A percentile compares a stretch with the other conserved stretches of the same genome.
phyloP scores from a whole-genome alignment of 2,329 filamentous ascomycete genomes.

The Rhynchosporium agropyri region DNA sequence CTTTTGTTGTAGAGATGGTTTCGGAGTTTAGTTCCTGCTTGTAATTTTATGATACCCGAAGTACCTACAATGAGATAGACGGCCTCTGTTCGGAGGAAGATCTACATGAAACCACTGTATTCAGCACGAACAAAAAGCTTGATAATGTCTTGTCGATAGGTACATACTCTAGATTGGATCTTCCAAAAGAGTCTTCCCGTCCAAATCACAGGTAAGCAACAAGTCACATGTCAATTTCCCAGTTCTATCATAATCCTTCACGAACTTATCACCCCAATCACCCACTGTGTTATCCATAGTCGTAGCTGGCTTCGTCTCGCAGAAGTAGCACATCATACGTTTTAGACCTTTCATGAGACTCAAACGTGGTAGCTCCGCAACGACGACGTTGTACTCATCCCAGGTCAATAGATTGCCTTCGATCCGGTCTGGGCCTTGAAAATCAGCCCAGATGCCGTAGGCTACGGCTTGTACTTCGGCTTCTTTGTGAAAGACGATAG shows the following conservation, averaged over 20 bases:
- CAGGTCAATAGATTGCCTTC: conserved; percentile 35
- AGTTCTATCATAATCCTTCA: conserved; percentile 42
- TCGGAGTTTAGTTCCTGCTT: too few species aligned
- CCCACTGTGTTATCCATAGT: conserved; percentile 44
- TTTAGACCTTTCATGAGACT: conserved; percentile 42
- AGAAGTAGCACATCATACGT: conserved; percentile 43
- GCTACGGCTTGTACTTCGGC: conserved; percentile 44
- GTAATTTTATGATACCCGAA: too few species aligned
- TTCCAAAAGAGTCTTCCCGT: conserved; percentile 22
- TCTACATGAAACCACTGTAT: too few species aligned
- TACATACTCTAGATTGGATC: not conserved
- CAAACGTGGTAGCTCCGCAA: conserved; percentile 42
- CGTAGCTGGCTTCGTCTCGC: conserved; percentile 43
- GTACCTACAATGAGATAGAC: too few species aligned
- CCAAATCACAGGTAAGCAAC: conserved; percentile 20
- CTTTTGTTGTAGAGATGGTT: too few species aligned
- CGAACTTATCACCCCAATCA: conserved; percentile 43
- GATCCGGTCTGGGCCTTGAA: conserved; percentile 41
- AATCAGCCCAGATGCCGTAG: conserved; percentile 46
- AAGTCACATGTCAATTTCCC: conserved; percentile 37
- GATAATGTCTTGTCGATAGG: too few species aligned
- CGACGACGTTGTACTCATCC: conserved; percentile 41
- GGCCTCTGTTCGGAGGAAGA: too few species aligned
- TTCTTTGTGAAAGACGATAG: conserved; percentile 49
- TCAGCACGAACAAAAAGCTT: too few species aligned